Evolutionary conservation across 768 basidiomycete genomes (phyloP).

Genomic region (Tremella fuciformis): DNA sequence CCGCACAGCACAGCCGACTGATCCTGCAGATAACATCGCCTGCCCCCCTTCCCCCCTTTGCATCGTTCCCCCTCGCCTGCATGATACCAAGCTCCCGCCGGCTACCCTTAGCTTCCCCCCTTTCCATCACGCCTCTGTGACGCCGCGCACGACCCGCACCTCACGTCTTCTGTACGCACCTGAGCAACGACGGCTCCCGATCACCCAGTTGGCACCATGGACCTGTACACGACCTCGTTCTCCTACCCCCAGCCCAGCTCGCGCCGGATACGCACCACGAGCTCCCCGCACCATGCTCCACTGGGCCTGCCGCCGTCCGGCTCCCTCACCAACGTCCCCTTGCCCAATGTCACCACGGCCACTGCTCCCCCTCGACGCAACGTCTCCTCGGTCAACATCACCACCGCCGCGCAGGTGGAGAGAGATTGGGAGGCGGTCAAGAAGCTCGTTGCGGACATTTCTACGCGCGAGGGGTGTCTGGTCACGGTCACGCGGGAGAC

Average conservation of each 20-base stretch:
- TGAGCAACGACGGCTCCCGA: too few relatives aligned
- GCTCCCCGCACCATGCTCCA: constrained; percentile 25
- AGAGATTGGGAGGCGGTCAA: constrained; percentile 70
- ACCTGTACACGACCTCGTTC: constrained; percentile 93
- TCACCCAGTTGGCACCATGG: constrained; percentile 59
- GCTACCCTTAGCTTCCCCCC: too few relatives aligned
- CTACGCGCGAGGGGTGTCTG: constrained; percentile 76
- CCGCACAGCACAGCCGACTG: too few relatives aligned
- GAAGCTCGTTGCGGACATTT: constrained; percentile 74
- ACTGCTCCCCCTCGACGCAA: constrained; percentile 18
- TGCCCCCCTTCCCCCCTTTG: too few relatives aligned
- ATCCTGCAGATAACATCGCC: too few relatives aligned
- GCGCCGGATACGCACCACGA: constrained; percentile 52
- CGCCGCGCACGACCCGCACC: too few relatives aligned
- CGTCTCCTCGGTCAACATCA: constrained; percentile 10
- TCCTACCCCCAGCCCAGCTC: constrained; percentile 75
- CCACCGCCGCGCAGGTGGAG: constrained; percentile 43
- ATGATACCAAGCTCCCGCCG: too few relatives aligned
- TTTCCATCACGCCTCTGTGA: too few relatives aligned
- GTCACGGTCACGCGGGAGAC: constrained; percentile 67
- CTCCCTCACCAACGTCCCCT: neutral
- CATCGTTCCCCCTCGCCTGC: too few relatives aligned
- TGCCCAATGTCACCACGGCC: constrained; percentile 27
- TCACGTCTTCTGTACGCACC: too few relatives aligned
- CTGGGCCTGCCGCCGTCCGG: constrained; percentile 14